Percentiles rank a stretch among this genome's conserved stretches.
Conservation (phyloP, 2,329 filamentous ascomycete species). For the Trichoderma sp. region DNA sequence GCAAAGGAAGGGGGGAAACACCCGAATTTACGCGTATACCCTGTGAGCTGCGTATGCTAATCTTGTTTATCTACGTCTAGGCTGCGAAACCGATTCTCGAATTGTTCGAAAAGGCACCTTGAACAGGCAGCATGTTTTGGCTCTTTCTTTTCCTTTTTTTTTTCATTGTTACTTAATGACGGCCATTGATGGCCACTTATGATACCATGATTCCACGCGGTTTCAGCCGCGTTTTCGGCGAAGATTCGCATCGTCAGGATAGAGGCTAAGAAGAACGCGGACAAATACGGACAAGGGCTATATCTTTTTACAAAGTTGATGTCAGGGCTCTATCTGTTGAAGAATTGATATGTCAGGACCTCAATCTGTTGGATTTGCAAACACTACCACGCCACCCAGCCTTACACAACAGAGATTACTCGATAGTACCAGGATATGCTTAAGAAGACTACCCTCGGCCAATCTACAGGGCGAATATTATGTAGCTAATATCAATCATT, state of each 20-base stretch:
- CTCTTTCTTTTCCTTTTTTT: not conserved
- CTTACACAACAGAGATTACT: not conserved
- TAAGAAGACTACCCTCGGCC: not conserved
- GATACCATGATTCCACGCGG: not conserved
- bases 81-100: slow-evolving; percentile 87
- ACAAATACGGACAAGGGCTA: too few species aligned
- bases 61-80: slow-evolving; percentile 46
- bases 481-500: not conserved
- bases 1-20: too few species aligned
- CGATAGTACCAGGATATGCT: too few species aligned
- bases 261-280: too few species aligned
- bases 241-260: not conserved
- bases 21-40: too few species aligned
- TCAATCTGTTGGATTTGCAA: not conserved
- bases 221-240: not conserved
- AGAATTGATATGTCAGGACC: too few species aligned
- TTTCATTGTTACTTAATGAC: not conserved
- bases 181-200: not conserved
- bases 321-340: too few species aligned
- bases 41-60: not conserved
- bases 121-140: slow-evolving; percentile 31
- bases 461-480: not conserved
- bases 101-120: slow-evolving; percentile 74
- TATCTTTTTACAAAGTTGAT: too few species aligned
- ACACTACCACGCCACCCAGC: too few species aligned